Evolutionary conservation across 805 yeast genomes (phyloP).

Genomic region (Yarrowia deformans): DNA sequence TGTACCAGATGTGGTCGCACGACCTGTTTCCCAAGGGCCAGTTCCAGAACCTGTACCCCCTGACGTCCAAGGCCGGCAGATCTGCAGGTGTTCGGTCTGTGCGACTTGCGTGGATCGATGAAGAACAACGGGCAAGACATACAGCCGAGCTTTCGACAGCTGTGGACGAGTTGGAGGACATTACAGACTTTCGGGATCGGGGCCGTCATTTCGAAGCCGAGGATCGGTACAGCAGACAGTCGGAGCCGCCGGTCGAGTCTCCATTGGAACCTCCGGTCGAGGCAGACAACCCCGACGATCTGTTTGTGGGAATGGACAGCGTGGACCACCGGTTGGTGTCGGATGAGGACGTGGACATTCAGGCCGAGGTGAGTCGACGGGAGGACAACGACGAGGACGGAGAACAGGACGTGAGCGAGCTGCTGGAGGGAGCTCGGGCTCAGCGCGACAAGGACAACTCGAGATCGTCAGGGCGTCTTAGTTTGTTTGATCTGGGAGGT

Average conservation of each 20-base stretch:
- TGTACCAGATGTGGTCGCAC: conserved; percentile 80
- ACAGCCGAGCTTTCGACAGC: neutral
- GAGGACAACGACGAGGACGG: conserved; percentile 2
- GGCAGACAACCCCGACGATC: conserved; percentile 22
- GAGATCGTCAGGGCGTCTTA: neutral
- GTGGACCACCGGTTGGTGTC: conserved; percentile 27
- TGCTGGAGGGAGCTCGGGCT: conserved; percentile 27
- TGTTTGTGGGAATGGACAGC: conserved; percentile 35
- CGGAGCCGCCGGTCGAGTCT: neutral
- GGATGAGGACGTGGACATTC: conserved; percentile 10
- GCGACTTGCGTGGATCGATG: conserved; percentile 21
- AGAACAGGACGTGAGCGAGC: conserved; percentile 7
- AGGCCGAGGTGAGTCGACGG: conserved; percentile 12
- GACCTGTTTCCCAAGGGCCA: conserved; percentile 78
- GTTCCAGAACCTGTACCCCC: conserved; percentile 69
- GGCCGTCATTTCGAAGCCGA: conserved; percentile 20
- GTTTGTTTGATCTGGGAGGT: conserved; percentile 28
- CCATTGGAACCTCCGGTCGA: neutral
- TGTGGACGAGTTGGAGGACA: neutral
- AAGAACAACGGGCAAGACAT: neutral
- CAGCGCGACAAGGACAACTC: conserved; percentile 28
- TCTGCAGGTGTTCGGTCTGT: neutral
- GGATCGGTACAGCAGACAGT: conserved; percentile 1
- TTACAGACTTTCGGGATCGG: neutral
- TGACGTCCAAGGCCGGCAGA: conserved; percentile 53